A percentile compares a stretch with the other conserved stretches of the same genome.
These are phyloP conservation scores for Aethionema arabicum DNA, from an alignment of 345 rosid genomes.

Conservation along the genomic window DNA sequence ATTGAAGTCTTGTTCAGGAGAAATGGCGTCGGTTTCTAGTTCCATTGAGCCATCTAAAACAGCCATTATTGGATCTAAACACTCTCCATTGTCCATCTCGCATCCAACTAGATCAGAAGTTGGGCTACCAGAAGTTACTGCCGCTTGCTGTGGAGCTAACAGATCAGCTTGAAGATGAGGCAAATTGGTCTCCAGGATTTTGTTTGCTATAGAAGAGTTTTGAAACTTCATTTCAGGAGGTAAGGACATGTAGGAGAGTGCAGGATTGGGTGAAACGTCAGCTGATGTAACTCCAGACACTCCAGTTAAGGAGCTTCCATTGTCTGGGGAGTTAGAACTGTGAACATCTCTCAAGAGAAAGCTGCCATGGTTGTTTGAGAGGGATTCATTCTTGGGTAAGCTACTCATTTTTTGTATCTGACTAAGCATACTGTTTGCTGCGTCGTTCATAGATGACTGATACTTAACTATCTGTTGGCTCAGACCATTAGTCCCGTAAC, in stretches of 20 bases:
- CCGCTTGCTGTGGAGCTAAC: constrained; percentile 38
- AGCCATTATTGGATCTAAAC: constrained; percentile 45
- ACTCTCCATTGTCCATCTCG: constrained; percentile 46
- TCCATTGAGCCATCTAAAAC: constrained; percentile 42
- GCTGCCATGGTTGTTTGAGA: constrained; percentile 31
- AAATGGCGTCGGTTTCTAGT: constrained; percentile 39
- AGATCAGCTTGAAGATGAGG: constrained; percentile 26
- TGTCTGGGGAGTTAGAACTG: constrained; percentile 41
- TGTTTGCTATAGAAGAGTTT: constrained; percentile 25
- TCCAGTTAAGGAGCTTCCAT: constrained; percentile 42
- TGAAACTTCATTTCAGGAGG: constrained; percentile 25
- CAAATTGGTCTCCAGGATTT: constrained; percentile 26
- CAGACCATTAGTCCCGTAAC: constrained; percentile 42
- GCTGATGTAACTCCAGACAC: constrained; percentile 48
- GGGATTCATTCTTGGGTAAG: constrained; percentile 47
- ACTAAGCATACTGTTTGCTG: constrained; percentile 65
- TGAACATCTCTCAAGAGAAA: constrained; percentile 44
- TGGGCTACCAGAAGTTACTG: constrained; percentile 36
- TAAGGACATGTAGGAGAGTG: constrained; percentile 33
- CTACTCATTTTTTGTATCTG: constrained; percentile 59
- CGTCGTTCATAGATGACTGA: constrained; percentile 65
- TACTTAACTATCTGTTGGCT: constrained; percentile 76
- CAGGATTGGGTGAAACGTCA: constrained; percentile 48
- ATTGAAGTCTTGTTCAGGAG: constrained; percentile 44
- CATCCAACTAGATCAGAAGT: constrained; percentile 42